Evolutionary conservation across 306 rosid genomes (phyloP).

Genomic region (Begonia loranthoides): DNA sequence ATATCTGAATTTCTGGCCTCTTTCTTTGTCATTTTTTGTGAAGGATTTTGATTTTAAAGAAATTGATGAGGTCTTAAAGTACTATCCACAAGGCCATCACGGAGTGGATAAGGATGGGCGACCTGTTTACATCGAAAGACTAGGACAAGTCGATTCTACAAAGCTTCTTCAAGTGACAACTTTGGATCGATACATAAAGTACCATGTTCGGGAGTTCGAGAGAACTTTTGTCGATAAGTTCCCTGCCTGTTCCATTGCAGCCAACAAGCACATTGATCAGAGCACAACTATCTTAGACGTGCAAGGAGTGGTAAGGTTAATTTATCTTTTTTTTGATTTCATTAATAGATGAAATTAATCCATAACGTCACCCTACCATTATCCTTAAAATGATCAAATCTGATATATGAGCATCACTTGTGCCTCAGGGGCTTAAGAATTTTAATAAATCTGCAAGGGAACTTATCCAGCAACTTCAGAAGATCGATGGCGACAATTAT

Average conservation of each 20-base stretch:
- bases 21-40: background rate
- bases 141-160: constrained; percentile 57
- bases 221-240: constrained; percentile 59
- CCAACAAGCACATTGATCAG: constrained; percentile 86
- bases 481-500: constrained; percentile 73
- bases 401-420: constrained; percentile 1
- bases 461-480: constrained; percentile 56
- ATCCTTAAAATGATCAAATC: background rate
- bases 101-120: constrained; percentile 92
- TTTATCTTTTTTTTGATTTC: background rate
- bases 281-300: constrained; percentile 91
- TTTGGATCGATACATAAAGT: constrained; percentile 68
- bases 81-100: constrained; percentile 93
- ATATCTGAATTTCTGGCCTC: constrained; percentile 2
- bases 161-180: constrained; percentile 80
- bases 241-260: constrained; percentile 87
- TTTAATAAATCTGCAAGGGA: constrained; percentile 80
- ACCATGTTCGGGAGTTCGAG: constrained; percentile 81
- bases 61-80: constrained; percentile 40
- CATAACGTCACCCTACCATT: background rate
- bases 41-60: constrained; percentile 84
- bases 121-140: constrained; percentile 75
- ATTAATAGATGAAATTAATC: background rate
- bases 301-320: constrained; percentile 77
- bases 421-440: constrained; percentile 64